A percentile compares a stretch with the other conserved stretches of the same genome.
Conservation (phyloP, 495 filamentous ascomycete species). For the Aspergillus funiculosus region DNA sequence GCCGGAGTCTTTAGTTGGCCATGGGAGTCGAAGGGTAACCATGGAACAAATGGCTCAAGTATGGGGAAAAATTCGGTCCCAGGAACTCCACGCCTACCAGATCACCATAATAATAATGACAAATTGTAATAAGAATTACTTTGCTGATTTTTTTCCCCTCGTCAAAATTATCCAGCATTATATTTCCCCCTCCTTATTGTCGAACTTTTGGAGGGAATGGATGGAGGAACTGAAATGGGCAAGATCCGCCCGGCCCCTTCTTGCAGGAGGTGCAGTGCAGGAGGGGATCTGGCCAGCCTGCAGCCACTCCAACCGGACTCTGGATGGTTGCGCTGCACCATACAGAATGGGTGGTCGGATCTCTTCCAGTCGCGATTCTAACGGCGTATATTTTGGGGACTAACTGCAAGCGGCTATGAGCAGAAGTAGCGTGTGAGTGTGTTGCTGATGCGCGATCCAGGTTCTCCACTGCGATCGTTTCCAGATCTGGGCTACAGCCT, state of each 20-base stretch:
- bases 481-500: slow-evolving; percentile 20
- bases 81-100: too few relatives aligned
- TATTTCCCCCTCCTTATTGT: too few relatives aligned
- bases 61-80: slow-evolving; percentile 2
- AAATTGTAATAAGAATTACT: too few relatives aligned
- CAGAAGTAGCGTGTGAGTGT: slow-evolving; percentile 3
- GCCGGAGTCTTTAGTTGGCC: too few relatives aligned
- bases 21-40: too few relatives aligned
- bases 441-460: slow-evolving; percentile 20
- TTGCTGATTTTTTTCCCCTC: not conserved
- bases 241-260: slow-evolving; percentile 1
- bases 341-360: slow-evolving; percentile 18
- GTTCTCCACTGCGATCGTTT: slow-evolving; percentile 22
- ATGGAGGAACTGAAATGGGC: not conserved
- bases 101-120: too few relatives aligned
- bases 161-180: too few relatives aligned
- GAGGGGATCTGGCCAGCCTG: slow-evolving; percentile 18
- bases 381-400: slow-evolving; percentile 15
- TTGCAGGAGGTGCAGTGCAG: slow-evolving; percentile 14
- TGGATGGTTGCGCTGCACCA: slow-evolving; percentile 14
- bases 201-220: slow-evolving; percentile 4
- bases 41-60: slow-evolving; percentile 19
- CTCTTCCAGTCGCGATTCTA: slow-evolving; percentile 18
- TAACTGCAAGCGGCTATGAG: slow-evolving; percentile 14
- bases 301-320: slow-evolving; percentile 15